Evolutionary conservation across 202 grass and related monocot genomes (phyloP).

Genomic region (Panicum hallii): DNA sequence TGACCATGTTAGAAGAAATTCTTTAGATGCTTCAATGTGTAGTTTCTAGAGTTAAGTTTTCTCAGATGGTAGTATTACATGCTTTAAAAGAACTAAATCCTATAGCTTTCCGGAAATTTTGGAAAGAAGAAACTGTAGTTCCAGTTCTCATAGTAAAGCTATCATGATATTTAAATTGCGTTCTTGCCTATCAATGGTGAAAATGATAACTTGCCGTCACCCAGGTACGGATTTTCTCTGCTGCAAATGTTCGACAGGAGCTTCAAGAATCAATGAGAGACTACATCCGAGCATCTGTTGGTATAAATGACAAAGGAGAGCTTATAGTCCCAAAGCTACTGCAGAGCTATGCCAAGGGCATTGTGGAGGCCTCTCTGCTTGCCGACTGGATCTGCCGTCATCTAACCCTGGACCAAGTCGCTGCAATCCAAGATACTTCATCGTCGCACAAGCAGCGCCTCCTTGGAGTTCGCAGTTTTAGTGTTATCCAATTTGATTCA

Average conservation of each 20-base stretch:
- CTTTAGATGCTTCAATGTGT: neutral
- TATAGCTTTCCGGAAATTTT: neutral
- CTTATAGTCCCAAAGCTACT: constrained; percentile 78
- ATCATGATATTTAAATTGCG: neutral
- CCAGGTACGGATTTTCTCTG: constrained; percentile 88
- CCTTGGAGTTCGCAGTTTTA: constrained; percentile 74
- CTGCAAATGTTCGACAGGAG: constrained; percentile 55
- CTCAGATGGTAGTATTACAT: neutral
- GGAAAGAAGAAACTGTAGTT: neutral
- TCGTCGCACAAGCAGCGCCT: constrained; percentile 73
- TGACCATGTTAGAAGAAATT: neutral
- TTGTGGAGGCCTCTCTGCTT: constrained; percentile 85
- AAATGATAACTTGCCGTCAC: neutral
- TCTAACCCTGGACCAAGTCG: constrained; percentile 70
- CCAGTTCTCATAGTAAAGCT: neutral
- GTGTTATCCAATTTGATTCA: constrained; percentile 62
- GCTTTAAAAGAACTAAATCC: neutral
- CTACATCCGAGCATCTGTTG: constrained; percentile 88
- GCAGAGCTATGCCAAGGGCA: constrained; percentile 80
- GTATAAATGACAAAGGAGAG: constrained; percentile 77
- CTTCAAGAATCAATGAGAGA: constrained; percentile 82
- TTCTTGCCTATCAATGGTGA: neutral
- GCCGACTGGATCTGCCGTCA: constrained; percentile 93
- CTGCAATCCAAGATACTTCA: constrained; percentile 62
- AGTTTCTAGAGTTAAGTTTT: neutral